Evolutionary conservation across 2,329 filamentous ascomycete genomes (phyloP).

Genomic region (Grosmannia serpens): DNA sequence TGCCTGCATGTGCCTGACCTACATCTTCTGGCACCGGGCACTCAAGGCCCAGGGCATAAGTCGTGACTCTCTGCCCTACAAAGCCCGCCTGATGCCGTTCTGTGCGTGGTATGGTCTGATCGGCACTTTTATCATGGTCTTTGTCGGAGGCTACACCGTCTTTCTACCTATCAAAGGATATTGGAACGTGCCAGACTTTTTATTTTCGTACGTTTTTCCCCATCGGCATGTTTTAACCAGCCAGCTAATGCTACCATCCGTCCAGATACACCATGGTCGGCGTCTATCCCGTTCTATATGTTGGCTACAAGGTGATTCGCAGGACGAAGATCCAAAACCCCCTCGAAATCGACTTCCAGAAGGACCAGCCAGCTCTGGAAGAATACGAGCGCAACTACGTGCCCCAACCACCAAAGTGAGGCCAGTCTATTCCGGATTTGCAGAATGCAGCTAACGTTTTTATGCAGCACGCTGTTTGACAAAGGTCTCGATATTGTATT

Average conservation of each 20-base stretch:
- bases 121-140: conserved; percentile 36
- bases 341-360: conserved; percentile 46
- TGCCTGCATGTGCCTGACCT: conserved; percentile 32
- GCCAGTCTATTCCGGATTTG: background rate
- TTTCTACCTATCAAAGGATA: conserved; percentile 17
- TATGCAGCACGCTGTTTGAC: background rate
- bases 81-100: conserved; percentile 38
- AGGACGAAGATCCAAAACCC: conserved; percentile 44
- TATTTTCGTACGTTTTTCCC: conserved; percentile 17
- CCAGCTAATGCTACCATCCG: too few species aligned
- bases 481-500: background rate
- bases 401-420: conserved; percentile 5
- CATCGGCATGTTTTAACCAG: background rate
- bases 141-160: conserved; percentile 46
- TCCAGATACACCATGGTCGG: conserved; percentile 20
- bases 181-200: conserved; percentile 19
- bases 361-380: conserved; percentile 48
- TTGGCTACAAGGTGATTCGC: conserved; percentile 56
- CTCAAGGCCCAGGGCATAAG: conserved; percentile 17
- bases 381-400: conserved; percentile 26
- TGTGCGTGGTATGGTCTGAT: conserved; percentile 36
- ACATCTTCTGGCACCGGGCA: conserved; percentile 30
- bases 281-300: conserved; percentile 34
- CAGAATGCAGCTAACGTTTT: background rate
- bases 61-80: conserved; percentile 34